These are phyloP conservation scores for Leccinum pellstonianum DNA, from an alignment of 768 basidiomycete species.

Conservation along the genomic window DNA sequence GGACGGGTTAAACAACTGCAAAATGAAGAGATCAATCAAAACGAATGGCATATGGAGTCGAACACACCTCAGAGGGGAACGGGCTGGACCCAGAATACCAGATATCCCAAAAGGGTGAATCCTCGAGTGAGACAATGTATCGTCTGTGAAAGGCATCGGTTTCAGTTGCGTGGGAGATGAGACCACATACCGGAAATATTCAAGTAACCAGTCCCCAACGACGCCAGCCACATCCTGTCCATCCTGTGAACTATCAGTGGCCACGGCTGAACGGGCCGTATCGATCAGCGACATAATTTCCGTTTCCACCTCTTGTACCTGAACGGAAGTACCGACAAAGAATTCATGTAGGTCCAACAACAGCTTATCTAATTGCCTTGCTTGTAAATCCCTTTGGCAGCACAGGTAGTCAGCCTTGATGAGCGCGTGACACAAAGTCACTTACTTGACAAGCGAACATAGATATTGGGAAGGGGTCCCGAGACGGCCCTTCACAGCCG, in stretches of 20 bases:
- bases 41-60: not conserved
- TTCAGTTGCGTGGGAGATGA: not conserved
- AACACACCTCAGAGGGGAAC: constrained; percentile 64
- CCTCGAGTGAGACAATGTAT: constrained; percentile 47
- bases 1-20: constrained; percentile 68
- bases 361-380: constrained; percentile 35
- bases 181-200: constrained; percentile 47
- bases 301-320: constrained; percentile 36
- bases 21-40: constrained; percentile 1
- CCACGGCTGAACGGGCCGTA: constrained; percentile 20
- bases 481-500: constrained; percentile 44
- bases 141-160: constrained; percentile 33
- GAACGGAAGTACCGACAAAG: constrained; percentile 34
- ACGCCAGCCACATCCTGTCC: constrained; percentile 21
- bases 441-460: constrained; percentile 49
- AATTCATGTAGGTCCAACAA: constrained; percentile 42
- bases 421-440: not conserved
- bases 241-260: constrained; percentile 17
- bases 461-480: constrained; percentile 45
- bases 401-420: constrained; percentile 16
- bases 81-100: constrained; percentile 70
- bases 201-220: constrained; percentile 50
- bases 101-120: constrained; percentile 58
- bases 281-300: constrained; percentile 28
- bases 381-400: constrained; percentile 42